Conservation (phyloP, 345 rosid genomes). For the Populus nigra region DNA sequence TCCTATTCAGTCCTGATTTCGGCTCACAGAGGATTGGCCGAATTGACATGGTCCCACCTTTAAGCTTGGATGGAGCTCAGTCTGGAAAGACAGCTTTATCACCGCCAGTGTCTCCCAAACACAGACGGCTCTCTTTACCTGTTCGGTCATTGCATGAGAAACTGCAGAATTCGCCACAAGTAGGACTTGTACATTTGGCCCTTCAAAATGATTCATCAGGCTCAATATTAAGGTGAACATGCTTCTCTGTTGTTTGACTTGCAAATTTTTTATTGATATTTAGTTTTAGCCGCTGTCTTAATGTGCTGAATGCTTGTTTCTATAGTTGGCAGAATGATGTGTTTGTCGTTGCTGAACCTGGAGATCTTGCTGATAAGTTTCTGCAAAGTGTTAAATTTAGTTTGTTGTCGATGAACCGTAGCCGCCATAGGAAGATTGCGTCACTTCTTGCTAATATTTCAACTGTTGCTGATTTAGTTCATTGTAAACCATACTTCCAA, state of each 20-base stretch:
- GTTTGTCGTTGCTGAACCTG: conserved; percentile 97
- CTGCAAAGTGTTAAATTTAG: conserved; percentile 78
- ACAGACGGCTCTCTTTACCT: conserved; percentile 67
- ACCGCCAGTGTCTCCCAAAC: conserved; percentile 73
- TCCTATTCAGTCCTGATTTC: conserved; percentile 76
- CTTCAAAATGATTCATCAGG: conserved; percentile 85
- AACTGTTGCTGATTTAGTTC: conserved; percentile 71
- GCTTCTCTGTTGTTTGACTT: conserved; percentile 13
- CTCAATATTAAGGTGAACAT: conserved; percentile 69
- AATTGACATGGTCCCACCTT: conserved; percentile 88
- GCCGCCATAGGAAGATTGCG: conserved; percentile 48
- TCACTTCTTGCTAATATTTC: conserved; percentile 60
- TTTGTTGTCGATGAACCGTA: conserved; percentile 56
- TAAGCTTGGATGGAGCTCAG: conserved; percentile 82
- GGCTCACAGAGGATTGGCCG: conserved; percentile 65
- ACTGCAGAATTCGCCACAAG: conserved; percentile 87
- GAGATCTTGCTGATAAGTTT: conserved; percentile 86
- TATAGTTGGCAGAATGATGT: conserved; percentile 96
- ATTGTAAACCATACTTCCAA: conserved; percentile 69
- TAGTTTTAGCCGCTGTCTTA: conserved; percentile 21
- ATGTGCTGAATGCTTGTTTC: conserved; percentile 26
- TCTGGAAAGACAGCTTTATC: conserved; percentile 55
- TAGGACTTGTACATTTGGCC: conserved; percentile 84
- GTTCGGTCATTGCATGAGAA: conserved; percentile 78
- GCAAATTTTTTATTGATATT: neutral